Conservation (phyloP, 1,284 basidiomycete species). For the Inonotus obliquus region DNA sequence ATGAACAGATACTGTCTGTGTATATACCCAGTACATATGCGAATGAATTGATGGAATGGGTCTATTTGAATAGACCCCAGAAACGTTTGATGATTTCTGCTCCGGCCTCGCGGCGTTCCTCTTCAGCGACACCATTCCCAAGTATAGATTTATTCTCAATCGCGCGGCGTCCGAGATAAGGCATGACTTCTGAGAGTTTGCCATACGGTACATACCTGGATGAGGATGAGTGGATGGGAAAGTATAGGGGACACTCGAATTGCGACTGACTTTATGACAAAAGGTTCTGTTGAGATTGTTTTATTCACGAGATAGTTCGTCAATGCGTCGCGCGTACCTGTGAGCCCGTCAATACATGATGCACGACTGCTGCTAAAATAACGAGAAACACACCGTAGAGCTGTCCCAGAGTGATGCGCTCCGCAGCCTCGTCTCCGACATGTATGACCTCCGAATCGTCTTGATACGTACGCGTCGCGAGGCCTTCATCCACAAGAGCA, state of each 20-base stretch:
- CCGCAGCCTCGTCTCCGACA: slow-evolving; percentile 51
- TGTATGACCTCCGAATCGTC: slow-evolving; percentile 28
- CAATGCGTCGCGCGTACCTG: slow-evolving; percentile 74
- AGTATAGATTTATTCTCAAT: slow-evolving; percentile 70
- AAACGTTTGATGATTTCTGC: slow-evolving; percentile 45
- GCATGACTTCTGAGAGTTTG: slow-evolving; percentile 46
- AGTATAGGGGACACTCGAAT: background rate
- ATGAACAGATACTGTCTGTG: background rate
- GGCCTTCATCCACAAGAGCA: slow-evolving; percentile 51
- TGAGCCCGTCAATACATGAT: background rate
- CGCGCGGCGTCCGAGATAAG: slow-evolving; percentile 60
- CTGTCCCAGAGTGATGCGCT: slow-evolving; percentile 76
- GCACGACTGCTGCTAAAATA: background rate
- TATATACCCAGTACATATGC: background rate
- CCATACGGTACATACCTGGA: slow-evolving; percentile 78
- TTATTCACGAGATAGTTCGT: slow-evolving; percentile 64
- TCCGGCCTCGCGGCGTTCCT: slow-evolving; percentile 52
- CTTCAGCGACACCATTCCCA: slow-evolving; percentile 44
- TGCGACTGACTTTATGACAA: slow-evolving; percentile 63
- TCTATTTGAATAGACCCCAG: slow-evolving; percentile 1
- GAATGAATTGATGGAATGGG: background rate
- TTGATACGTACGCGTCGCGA: slow-evolving; percentile 37
- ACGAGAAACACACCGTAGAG: slow-evolving; percentile 30
- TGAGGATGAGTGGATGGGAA: background rate
- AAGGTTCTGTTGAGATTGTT: slow-evolving; percentile 54